phyloP scores from a whole-genome alignment of 352 stramenopile genomes.

The Globisporangium rhizosaccharum region DNA sequence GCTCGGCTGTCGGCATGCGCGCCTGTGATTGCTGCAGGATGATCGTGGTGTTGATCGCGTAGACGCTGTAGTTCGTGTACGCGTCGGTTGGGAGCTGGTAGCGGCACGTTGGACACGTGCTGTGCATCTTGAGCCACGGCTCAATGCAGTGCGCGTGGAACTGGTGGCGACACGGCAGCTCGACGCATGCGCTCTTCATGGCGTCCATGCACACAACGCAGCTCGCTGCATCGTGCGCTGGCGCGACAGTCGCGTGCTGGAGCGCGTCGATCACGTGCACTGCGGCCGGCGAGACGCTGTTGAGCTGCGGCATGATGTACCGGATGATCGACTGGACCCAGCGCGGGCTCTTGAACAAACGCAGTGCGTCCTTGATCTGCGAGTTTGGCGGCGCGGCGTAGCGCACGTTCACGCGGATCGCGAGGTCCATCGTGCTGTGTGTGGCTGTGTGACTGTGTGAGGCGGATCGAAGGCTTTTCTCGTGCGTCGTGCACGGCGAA shows the following conservation, averaged over 20 bases:
- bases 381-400: conserved; percentile 81
- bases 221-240: conserved; percentile 14
- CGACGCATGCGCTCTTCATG: conserved; percentile 42
- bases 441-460: not conserved
- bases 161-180: conserved; percentile 74
- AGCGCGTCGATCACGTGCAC: conserved; percentile 55
- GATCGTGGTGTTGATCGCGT: conserved; percentile 89
- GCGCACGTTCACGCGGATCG: conserved; percentile 85
- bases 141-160: conserved; percentile 82
- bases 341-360: conserved; percentile 84
- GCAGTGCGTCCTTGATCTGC: conserved; percentile 83
- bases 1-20: conserved; percentile 61
- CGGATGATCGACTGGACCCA: conserved; percentile 89
- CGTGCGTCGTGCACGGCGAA: not conserved
- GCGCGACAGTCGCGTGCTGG: conserved; percentile 32
- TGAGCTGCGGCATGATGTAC: conserved; percentile 87
- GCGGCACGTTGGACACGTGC: conserved; percentile 79
- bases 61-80: conserved; percentile 85
- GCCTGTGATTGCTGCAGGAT: conserved; percentile 83
- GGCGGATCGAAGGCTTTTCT: not conserved
- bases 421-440: conserved; percentile 61
- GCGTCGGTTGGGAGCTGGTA: conserved; percentile 74
- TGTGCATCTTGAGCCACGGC: conserved; percentile 84
- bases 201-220: conserved; percentile 86
- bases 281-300: conserved; percentile 71